Conservation (phyloP, 2,329 filamentous ascomycete species). For the Amauroascus niger region DNA sequence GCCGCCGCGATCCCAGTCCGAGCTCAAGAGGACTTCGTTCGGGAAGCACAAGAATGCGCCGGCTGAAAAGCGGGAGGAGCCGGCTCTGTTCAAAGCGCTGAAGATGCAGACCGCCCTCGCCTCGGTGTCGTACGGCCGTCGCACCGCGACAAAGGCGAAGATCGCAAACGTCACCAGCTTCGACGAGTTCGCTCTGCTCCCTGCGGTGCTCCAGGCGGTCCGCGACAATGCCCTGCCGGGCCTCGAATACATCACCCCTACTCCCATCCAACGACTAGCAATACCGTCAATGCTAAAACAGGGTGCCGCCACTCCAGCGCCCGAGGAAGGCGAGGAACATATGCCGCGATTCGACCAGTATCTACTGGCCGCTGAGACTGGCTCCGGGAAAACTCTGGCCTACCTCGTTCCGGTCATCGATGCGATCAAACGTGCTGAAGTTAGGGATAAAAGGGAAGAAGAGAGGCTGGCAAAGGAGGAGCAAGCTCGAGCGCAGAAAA, state of each 20-base stretch:
- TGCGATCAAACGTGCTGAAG: conserved; percentile 69
- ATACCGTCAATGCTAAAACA: conserved; percentile 64
- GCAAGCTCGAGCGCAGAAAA: conserved; percentile 31
- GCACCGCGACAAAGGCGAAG: conserved; percentile 51
- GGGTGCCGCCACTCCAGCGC: not conserved
- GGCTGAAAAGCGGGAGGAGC: conserved; percentile 36
- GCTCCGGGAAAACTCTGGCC: conserved; percentile 90
- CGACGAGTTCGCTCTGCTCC: conserved; percentile 67
- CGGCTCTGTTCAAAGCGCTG: conserved; percentile 61
- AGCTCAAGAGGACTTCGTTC: conserved; percentile 39
- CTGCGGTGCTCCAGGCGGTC: conserved; percentile 61
- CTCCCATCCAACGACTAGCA: conserved; percentile 78
- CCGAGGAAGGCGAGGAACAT: conserved; percentile 35
- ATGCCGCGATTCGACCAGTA: conserved; percentile 53
- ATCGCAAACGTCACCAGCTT: conserved; percentile 64
- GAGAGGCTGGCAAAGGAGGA: conserved; percentile 52
- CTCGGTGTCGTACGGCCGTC: conserved; percentile 63
- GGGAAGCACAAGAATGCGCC: conserved; percentile 26
- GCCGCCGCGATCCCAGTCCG: conserved; percentile 31
- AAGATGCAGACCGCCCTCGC: conserved; percentile 85
- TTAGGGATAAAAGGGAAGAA: conserved; percentile 46
- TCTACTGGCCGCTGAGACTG: conserved; percentile 87
- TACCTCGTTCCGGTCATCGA: conserved; percentile 81
- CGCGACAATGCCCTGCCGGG: conserved; percentile 62
- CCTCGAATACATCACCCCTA: conserved; percentile 67